These are phyloP conservation scores for Penicillium robsamsonii DNA, from an alignment of 495 filamentous ascomycete species.

Conservation along the genomic window DNA sequence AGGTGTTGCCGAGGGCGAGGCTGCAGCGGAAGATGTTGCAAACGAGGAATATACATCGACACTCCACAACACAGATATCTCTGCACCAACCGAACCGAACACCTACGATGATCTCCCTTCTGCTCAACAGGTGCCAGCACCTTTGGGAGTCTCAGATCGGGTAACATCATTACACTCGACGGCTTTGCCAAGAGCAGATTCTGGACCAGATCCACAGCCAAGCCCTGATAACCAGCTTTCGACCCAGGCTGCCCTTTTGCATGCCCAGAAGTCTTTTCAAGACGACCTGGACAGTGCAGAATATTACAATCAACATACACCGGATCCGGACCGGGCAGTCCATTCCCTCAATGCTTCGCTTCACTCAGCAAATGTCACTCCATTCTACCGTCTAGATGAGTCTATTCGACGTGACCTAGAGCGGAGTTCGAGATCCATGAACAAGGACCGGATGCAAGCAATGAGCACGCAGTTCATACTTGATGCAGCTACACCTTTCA, in stretches of 20 bases:
- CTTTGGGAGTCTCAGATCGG: conserved; percentile 30
- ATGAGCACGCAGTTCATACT: conserved; percentile 53
- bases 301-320: conserved; percentile 11
- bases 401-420: conserved; percentile 6
- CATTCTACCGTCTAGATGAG: conserved; percentile 29
- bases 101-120: conserved; percentile 41
- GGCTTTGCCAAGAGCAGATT: conserved; percentile 23
- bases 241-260: conserved; percentile 49
- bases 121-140: conserved; percentile 34
- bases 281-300: conserved; percentile 41
- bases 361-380: conserved; percentile 34
- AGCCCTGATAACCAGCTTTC: conserved; percentile 42
- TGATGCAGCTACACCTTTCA: conserved; percentile 49
- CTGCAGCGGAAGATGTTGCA: not conserved
- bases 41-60: not conserved
- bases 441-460: conserved; percentile 25
- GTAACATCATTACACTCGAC: conserved; percentile 43
- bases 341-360: conserved; percentile 16
- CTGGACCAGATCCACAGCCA: conserved; percentile 19
- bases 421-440: conserved; percentile 4
- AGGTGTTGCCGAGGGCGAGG: not conserved
- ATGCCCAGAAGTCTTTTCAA: conserved; percentile 49
- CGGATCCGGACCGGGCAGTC: conserved; percentile 19
- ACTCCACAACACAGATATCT: not conserved
- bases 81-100: conserved; percentile 17